phyloP scores from a whole-genome alignment of 2,329 filamentous ascomycete species.

The Ilyonectria mors-panacis region DNA sequence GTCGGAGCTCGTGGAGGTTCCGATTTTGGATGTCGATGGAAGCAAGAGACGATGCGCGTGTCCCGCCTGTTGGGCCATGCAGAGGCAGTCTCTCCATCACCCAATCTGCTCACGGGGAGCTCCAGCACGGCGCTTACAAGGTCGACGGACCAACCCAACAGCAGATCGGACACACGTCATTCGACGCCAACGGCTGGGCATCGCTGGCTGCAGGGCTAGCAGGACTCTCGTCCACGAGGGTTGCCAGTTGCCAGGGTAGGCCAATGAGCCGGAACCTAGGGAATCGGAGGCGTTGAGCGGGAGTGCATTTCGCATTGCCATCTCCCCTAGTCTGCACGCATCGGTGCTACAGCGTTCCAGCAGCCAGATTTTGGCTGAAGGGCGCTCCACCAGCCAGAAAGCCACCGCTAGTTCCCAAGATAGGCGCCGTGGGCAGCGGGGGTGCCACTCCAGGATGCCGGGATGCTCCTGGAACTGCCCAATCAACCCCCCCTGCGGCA shows the following conservation, averaged over 20 bases:
- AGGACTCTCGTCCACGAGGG: conserved; percentile 31
- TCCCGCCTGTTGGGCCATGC: conserved; percentile 35
- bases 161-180: conserved; percentile 41
- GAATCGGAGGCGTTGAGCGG: conserved; percentile 9
- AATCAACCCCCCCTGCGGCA: conserved; percentile 21
- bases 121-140: conserved; percentile 44
- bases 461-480: conserved; percentile 18
- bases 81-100: conserved; percentile 34
- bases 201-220: conserved; percentile 28
- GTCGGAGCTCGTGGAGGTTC: conserved; percentile 23
- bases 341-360: neutral
- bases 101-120: conserved; percentile 33
- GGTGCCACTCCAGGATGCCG: conserved; percentile 4
- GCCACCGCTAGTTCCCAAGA: conserved; percentile 32
- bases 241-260: conserved; percentile 21
- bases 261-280: neutral
- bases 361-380: neutral
- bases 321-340: neutral
- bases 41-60: conserved; percentile 16
- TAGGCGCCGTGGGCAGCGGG: conserved; percentile 32
- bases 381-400: neutral
- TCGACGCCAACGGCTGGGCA: conserved; percentile 44
- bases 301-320: conserved; percentile 6
- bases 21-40: conserved; percentile 13
- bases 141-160: conserved; percentile 23